These are phyloP conservation scores for Retiboletus flavoniger DNA, from an alignment of 1,284 basidiomycete genomes.

Conservation along the genomic window DNA sequence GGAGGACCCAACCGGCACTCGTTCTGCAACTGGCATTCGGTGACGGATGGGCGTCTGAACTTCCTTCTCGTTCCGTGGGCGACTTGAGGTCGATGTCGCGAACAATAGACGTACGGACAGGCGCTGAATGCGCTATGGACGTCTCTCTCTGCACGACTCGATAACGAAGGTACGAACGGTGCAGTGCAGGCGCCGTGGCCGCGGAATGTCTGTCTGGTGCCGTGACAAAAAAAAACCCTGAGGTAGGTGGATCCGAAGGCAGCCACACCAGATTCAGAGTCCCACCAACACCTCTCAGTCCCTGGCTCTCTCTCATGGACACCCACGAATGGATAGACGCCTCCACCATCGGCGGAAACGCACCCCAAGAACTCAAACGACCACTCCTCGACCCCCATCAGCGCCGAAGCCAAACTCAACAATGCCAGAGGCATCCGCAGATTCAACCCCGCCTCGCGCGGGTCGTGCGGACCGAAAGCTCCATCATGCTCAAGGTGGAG, in stretches of 20 bases:
- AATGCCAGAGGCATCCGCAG: slow-evolving; percentile 13
- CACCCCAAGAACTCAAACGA: slow-evolving; percentile 22
- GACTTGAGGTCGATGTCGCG: slow-evolving; percentile 31
- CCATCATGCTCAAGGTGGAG: slow-evolving; percentile 38
- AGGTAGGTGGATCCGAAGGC: slow-evolving; percentile 3
- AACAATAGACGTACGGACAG: slow-evolving; percentile 14
- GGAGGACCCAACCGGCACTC: slow-evolving; percentile 25
- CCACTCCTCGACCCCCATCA: slow-evolving; percentile 23
- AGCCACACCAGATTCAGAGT: too few species aligned
- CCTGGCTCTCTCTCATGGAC: slow-evolving; percentile 10
- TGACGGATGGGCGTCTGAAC: slow-evolving; percentile 33
- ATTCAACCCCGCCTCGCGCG: slow-evolving; percentile 29
- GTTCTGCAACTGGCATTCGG: slow-evolving; percentile 26
- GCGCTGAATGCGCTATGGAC: slow-evolving; percentile 19
- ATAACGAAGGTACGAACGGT: slow-evolving; percentile 33
- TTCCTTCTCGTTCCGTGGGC: slow-evolving; percentile 23
- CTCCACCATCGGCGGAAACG: slow-evolving; percentile 25
- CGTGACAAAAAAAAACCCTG: slow-evolving; percentile 20
- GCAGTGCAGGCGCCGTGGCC: slow-evolving; percentile 25
- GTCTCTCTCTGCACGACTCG: slow-evolving; percentile 34
- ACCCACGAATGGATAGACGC: slow-evolving; percentile 16
- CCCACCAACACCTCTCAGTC: too few species aligned
- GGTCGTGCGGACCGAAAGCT: slow-evolving; percentile 36
- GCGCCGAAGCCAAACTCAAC: not conserved
- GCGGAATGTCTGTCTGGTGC: slow-evolving; percentile 16